phyloP scores from a whole-genome alignment of 2,329 filamentous ascomycete species.

The Fusarium sp. region DNA sequence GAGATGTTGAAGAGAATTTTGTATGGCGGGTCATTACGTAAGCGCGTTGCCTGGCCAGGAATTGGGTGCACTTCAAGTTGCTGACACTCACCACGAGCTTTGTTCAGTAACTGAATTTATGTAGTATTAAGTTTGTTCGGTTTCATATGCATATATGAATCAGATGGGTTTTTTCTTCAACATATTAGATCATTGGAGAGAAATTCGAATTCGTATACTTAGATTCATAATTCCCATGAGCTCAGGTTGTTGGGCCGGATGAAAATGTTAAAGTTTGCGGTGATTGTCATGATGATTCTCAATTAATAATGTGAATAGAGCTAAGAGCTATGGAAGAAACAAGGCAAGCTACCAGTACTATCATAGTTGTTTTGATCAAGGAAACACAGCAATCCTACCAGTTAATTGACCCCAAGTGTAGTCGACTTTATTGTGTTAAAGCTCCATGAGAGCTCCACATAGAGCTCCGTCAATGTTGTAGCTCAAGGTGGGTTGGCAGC shows the following conservation, averaged over 20 bases:
- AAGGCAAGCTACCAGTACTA: background rate
- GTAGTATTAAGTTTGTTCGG: background rate
- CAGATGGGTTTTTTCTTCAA: background rate
- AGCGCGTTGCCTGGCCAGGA: slow-evolving; percentile 27
- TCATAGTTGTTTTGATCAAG: background rate
- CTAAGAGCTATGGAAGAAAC: background rate
- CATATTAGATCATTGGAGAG: background rate
- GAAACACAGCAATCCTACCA: background rate
- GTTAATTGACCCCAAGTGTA: background rate
- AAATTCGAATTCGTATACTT: background rate
- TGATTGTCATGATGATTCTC: background rate
- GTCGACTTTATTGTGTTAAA: background rate
- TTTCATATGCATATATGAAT: background rate
- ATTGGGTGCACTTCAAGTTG: background rate
- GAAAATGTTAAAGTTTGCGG: background rate
- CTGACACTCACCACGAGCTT: background rate
- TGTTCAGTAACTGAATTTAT: background rate
- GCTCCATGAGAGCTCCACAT: background rate
- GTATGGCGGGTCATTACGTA: slow-evolving; percentile 27
- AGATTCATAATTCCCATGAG: background rate
- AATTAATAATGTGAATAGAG: background rate
- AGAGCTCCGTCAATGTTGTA: background rate
- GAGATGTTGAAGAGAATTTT: slow-evolving; percentile 29
- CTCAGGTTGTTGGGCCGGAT: background rate
- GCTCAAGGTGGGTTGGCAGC: background rate